Base-by-base conservation (phyloP, 1,284 basidiomycete species). In the Ustilago loliicola region DNA sequence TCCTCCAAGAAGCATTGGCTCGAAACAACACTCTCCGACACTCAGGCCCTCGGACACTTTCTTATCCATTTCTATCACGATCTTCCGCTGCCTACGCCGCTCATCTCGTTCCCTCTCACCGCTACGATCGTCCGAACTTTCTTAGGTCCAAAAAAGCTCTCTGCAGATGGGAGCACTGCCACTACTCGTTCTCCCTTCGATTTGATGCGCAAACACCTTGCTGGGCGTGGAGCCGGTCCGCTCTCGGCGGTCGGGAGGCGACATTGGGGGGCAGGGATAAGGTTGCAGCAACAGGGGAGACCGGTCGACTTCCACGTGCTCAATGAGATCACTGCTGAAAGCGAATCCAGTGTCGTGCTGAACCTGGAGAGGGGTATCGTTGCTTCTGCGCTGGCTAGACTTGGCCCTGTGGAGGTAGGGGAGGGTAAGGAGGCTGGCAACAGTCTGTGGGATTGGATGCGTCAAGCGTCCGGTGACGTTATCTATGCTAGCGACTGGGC, bases 21-120 rank as follows among this genome's bases (percentile, higher is more conserved):
- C 3, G 27, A 58, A 27, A 58, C 56, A 19, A 58, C 56, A 7
- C 27, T 58, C 8, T 21, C 23, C 27, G 56, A 58, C 42, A 30
- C 38, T 15, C 56, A 58, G 10, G 19, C 27, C 25, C 29, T 58
- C 19, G 40, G 13, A 3, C 56, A 58, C 3, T 19, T 29, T 7
- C 56, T 58, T 27, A 21, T 48, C 17, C 42, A 42, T 15, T 30
- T 58, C 56, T 58, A 47, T 19, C 40, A 58, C 42, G 56, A 40
- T 27, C 25, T 58, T 23, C 42, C 29, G 19, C 56, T 48, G 15
- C 17, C 30, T n/a, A 17, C 42, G 19, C 7, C 27, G 13, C 45
- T 47, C 29, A 23, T 9, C 42, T 7, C 42, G 9, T 29, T 15
- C 9, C 15, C 36, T 3, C 36, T 38, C 13, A 38, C 36, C 36